Base-by-base conservation (phyloP, 2,329 filamentous ascomycete genomes). In the Nemania sp. region DNA sequence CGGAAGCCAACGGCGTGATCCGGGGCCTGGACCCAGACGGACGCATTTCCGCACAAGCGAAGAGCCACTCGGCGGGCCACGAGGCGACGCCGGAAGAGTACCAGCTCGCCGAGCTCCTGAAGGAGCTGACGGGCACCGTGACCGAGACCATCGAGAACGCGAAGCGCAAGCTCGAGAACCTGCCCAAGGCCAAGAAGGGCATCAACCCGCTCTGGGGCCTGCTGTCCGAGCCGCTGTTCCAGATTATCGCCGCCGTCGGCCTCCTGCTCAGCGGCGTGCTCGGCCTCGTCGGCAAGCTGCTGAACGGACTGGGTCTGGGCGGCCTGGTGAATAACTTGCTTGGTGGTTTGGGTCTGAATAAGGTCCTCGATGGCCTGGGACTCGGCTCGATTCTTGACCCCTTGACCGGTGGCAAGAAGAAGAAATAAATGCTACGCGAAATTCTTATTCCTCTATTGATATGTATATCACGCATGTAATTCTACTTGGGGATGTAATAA, bases 171-270 rank as follows among this genome's bases (percentile, higher is more conserved):
- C 89, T 96, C 57, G 85, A 89, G 67, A 89, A 90, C 68, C 94
- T 96, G 89, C 91, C 92, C 5, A 89, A 95, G 63, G 92, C 91
- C 37, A 95, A 96, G 86, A 93, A 96, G 80, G 86, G 93, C 77
- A 81, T 96, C 56, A 96, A 93, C 76, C 91, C 92, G 9, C 83
- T 97, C 24, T 96, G 91, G 91, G 84, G 78, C 24, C 78, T 96
- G 43, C 77, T 94, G 12, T 84, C 84, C 30, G 90, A 96, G 78
- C 92, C 92, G 9, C 77, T 96, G 19, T 90, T 91, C 81, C 92
- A 97, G 80, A 96, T 96, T 69, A 81, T 96, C 43, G 90, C 91
- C 7, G 91, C 90, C 9, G 91, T 96, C 40, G 92, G 92, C 19
- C 75, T 96, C 54, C 73, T 96, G 59, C 78, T 97, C 56, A 86